A percentile compares a stretch with the other conserved stretches of the same genome.
These are phyloP conservation scores for Pleurotus sapidus DNA, from an alignment of 768 basidiomycete genomes.

Conservation along the genomic window DNA sequence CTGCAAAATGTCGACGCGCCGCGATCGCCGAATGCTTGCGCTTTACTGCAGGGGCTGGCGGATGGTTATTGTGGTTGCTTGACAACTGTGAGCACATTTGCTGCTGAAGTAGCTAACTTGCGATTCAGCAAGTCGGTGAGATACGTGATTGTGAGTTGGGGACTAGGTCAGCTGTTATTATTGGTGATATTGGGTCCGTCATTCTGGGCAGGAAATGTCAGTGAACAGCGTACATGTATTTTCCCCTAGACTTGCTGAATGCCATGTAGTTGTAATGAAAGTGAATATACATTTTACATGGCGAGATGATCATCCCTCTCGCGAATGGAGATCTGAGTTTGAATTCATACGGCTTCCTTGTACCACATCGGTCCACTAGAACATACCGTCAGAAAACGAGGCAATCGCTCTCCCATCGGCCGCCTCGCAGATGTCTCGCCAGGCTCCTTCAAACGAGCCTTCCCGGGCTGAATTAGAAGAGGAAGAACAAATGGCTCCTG, in stretches of 20 bases:
- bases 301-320: background rate
- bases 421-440: slow-evolving; percentile 32
- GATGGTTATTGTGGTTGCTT: slow-evolving; percentile 97
- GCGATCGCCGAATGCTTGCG: slow-evolving; percentile 55
- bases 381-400: slow-evolving; percentile 18
- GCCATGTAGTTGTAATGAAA: background rate
- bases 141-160: slow-evolving; percentile 72
- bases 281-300: background rate
- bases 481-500: slow-evolving; percentile 57
- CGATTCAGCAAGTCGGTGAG: slow-evolving; percentile 53
- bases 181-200: slow-evolving; percentile 72
- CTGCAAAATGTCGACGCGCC: slow-evolving; percentile 54
- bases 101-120: slow-evolving; percentile 69
- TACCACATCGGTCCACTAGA: background rate
- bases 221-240: slow-evolving; percentile 48
- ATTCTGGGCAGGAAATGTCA: slow-evolving; percentile 42
- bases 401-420: slow-evolving; percentile 13
- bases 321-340: slow-evolving; percentile 9
- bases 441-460: slow-evolving; percentile 33
- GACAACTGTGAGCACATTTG: slow-evolving; percentile 93
- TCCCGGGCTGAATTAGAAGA: slow-evolving; percentile 53
- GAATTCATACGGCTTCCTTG: background rate
- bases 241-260: slow-evolving; percentile 23
- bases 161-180: slow-evolving; percentile 64
- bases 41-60: slow-evolving; percentile 73